A percentile compares a stretch with the other conserved stretches of the same genome.
Evolutionary conservation across 23 red algal genomes (phyloP).

Genomic region (Gracilaria caudata): DNA sequence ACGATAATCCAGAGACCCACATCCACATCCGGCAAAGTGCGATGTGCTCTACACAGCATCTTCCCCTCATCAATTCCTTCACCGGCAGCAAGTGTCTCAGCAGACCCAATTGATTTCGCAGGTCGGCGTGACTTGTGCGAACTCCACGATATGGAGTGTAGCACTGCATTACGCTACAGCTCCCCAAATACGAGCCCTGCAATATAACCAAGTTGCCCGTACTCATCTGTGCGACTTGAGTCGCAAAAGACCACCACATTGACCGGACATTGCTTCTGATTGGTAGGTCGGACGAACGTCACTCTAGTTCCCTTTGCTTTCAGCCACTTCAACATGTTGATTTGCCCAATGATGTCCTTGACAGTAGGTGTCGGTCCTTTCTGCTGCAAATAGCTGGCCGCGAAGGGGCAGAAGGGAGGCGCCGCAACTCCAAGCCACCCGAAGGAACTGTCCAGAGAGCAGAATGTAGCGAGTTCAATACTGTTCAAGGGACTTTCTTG

Average conservation of each 20-base stretch:
- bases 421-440: slow-evolving; percentile 41
- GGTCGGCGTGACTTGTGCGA: background rate
- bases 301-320: slow-evolving; percentile 10
- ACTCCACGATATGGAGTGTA: background rate
- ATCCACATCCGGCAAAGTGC: background rate
- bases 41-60: background rate
- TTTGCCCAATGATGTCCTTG: slow-evolving; percentile 8
- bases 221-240: background rate
- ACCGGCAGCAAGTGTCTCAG: background rate
- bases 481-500: slow-evolving; percentile 18
- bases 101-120: background rate
- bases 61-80: background rate
- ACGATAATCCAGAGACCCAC: background rate
- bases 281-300: background rate
- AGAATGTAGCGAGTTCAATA: slow-evolving; percentile 23
- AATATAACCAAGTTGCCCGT: background rate
- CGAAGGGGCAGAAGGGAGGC: slow-evolving; percentile 37
- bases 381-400: slow-evolving; percentile 37
- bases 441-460: slow-evolving; percentile 40
- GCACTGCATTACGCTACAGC: background rate
- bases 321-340: background rate
- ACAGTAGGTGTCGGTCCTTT: slow-evolving; percentile 23
- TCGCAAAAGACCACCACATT: background rate
- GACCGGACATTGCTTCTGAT: too few relatives aligned
- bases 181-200: background rate